Conservation (phyloP, 805 yeast genomes). For the Ogataea populi-albae region DNA sequence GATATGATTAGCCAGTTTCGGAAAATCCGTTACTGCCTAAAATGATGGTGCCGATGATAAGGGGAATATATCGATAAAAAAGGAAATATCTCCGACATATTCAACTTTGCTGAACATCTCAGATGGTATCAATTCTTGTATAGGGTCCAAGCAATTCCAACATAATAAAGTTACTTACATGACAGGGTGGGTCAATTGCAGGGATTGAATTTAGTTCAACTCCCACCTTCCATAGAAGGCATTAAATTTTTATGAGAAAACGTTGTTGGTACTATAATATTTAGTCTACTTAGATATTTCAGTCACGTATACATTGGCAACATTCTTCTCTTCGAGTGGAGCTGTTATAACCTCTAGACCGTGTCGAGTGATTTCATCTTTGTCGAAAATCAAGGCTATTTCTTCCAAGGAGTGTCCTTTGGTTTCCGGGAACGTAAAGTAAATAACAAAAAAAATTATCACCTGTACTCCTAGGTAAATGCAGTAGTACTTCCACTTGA, state of each 20-base stretch:
- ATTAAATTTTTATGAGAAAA: no score
- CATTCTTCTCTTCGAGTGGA: no score
- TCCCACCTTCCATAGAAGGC: no score
- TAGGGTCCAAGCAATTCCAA: no score
- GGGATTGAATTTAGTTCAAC: no score
- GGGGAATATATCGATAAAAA: constrained; percentile 1
- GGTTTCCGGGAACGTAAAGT: constrained; percentile 47
- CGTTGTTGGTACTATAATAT: no score
- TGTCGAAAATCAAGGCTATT: constrained; percentile 22
- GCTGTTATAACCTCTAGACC: neutral
- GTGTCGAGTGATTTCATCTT: constrained; percentile 7
- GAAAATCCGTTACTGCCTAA: neutral
- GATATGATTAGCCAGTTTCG: neutral
- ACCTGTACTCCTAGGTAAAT: constrained; percentile 33
- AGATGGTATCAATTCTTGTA: no score
- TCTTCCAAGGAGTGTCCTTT: constrained; percentile 38
- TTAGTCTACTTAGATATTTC: no score
- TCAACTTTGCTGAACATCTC: no score
- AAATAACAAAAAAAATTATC: constrained; percentile 21
- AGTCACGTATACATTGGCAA: no score
- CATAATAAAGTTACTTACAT: no score
- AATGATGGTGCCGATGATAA: constrained; percentile 1
- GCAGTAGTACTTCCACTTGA: constrained; percentile 36
- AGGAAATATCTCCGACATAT: constrained; percentile 1
- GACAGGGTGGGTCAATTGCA: no score